These are phyloP conservation scores for Fusarium euwallaceae DNA, from an alignment of 2,329 filamentous ascomycete genomes.

Conservation along the genomic window DNA sequence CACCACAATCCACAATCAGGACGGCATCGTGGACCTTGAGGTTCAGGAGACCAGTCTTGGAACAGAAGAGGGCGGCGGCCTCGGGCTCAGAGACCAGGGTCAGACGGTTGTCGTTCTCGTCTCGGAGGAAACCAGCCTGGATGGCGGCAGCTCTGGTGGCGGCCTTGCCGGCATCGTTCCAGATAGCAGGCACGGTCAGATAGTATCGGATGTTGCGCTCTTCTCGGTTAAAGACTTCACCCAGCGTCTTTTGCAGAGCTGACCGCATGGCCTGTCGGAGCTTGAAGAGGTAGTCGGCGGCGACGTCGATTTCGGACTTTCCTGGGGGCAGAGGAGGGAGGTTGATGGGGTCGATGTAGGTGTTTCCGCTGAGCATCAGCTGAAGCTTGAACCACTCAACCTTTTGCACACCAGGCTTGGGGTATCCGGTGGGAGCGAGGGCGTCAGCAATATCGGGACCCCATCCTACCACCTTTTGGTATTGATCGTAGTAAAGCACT, in stretches of 20 bases:
- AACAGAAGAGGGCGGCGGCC: slow-evolving; percentile 96
- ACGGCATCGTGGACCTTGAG: slow-evolving; percentile 99
- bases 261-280: slow-evolving; percentile 96
- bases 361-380: slow-evolving; percentile 98
- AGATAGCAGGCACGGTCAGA: slow-evolving; percentile 97
- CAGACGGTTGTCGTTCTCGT: slow-evolving; percentile 96
- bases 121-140: slow-evolving; percentile 94
- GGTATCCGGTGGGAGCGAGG: slow-evolving; percentile 95
- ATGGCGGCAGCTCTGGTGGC: slow-evolving; percentile 96
- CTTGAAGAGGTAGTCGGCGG: slow-evolving; percentile 99
- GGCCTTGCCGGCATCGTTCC: slow-evolving; percentile 98
- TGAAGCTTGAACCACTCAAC: slow-evolving; percentile 99
- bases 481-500: slow-evolving; percentile 99
- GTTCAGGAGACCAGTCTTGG: slow-evolving; percentile 95
- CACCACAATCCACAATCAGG: slow-evolving; percentile 97
- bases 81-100: slow-evolving; percentile 97
- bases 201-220: slow-evolving; percentile 99
- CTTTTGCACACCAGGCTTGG: slow-evolving; percentile 97
- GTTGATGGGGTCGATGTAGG: slow-evolving; percentile 99
- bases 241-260: slow-evolving; percentile 94
- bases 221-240: slow-evolving; percentile 97
- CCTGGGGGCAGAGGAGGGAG: slow-evolving; percentile 95
- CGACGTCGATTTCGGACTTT: slow-evolving; percentile 98
- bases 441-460: slow-evolving; percentile 98
- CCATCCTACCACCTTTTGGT: slow-evolving; percentile 99